A percentile compares a stretch with the other conserved stretches of the same genome.
These are phyloP conservation scores for Penicillium sp. DNA, from an alignment of 2,329 filamentous ascomycete species.

Conservation along the genomic window DNA sequence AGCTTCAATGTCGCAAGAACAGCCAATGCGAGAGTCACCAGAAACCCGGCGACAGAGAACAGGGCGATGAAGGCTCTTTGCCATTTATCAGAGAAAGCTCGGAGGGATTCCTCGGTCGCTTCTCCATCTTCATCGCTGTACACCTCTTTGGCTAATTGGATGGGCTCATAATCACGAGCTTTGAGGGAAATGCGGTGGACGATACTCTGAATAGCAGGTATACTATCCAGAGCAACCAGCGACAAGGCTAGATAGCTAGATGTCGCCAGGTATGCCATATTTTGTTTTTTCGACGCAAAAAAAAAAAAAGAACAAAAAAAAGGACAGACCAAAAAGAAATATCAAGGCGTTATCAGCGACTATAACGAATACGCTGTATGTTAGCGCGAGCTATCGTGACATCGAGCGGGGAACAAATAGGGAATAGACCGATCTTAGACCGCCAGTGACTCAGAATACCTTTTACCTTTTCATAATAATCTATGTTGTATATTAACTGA, in stretches of 20 bases:
- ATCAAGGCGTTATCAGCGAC: neutral
- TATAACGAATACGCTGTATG: neutral
- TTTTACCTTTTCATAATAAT: neutral
- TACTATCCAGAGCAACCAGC: conserved; percentile 23
- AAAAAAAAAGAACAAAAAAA: neutral
- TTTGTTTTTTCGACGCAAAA: neutral
- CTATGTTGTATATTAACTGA: neutral
- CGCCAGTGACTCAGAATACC: conserved; percentile 6
- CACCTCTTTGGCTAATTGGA: conserved; percentile 34
- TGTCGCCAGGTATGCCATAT: conserved; percentile 23
- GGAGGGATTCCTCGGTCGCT: conserved; percentile 62
- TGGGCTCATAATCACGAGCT: conserved; percentile 20
- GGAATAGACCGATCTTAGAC: conserved; percentile 2
- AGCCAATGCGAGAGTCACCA: conserved; percentile 56
- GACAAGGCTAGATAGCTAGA: conserved; percentile 27
- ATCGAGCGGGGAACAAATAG: neutral
- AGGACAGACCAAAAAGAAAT: neutral
- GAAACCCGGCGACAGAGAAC: conserved; percentile 55
- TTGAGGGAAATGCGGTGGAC: conserved; percentile 16
- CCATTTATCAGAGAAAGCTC: conserved; percentile 59
- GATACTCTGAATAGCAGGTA: conserved; percentile 28
- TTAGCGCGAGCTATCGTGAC: neutral
- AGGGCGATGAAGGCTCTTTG: conserved; percentile 57
- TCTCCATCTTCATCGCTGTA: conserved; percentile 71
- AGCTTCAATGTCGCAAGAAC: conserved; percentile 50